Evolutionary conservation across 371 early-diverging fungal genomes (phyloP).

Genomic region (Mucor circinelloides): DNA sequence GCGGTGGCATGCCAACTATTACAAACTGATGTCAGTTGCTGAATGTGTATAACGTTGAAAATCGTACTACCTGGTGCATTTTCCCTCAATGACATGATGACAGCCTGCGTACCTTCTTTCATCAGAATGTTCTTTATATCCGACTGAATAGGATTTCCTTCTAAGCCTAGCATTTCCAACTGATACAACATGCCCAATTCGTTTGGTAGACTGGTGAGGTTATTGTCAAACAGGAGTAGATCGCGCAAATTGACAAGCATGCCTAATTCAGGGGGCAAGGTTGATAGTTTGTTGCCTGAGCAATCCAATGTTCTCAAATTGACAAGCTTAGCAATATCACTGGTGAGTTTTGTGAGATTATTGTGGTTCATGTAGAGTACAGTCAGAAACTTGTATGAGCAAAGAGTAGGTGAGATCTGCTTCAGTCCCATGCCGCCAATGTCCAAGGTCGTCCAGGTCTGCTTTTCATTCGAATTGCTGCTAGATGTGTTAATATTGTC

Average conservation of each 20-base stretch:
- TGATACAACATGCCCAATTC: constrained; percentile 94
- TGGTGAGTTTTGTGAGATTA: constrained; percentile 74
- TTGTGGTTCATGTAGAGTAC: constrained; percentile 93
- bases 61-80: constrained; percentile 70
- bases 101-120: constrained; percentile 84
- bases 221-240: constrained; percentile 93
- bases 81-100: constrained; percentile 92
- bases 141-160: constrained; percentile 95
- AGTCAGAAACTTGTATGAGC: constrained; percentile 82
- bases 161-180: constrained; percentile 91
- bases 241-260: constrained; percentile 82
- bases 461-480: constrained; percentile 32
- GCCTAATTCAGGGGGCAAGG: constrained; percentile 91
- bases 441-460: constrained; percentile 83
- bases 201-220: constrained; percentile 81
- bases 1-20: constrained; percentile 78
- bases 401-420: constrained; percentile 73
- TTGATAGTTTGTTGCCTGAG: constrained; percentile 89
- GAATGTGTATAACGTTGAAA: neutral
- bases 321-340: constrained; percentile 73
- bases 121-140: constrained; percentile 79
- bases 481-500: neutral
- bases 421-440: constrained; percentile 91
- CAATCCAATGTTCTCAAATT: constrained; percentile 76
- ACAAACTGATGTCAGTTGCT: constrained; percentile 14